phyloP scores from a whole-genome alignment of 495 filamentous ascomycete species.

The Bacidia gigantensis region DNA sequence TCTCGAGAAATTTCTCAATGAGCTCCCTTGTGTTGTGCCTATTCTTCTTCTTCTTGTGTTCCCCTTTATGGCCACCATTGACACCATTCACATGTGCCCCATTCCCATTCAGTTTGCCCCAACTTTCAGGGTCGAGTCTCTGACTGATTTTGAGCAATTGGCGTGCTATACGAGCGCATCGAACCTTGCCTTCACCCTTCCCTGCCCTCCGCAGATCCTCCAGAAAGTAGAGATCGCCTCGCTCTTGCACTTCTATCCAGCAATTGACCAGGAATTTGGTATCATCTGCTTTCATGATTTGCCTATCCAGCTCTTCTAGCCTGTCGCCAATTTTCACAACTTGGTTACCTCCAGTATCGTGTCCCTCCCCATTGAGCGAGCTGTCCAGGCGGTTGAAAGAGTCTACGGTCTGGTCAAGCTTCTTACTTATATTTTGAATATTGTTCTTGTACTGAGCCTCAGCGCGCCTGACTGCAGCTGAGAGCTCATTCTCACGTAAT shows the following conservation, averaged over 20 bases:
- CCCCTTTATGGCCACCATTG: constrained; percentile 30
- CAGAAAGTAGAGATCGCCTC: constrained; percentile 61
- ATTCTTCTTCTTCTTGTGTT: constrained; percentile 25
- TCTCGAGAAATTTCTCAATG: constrained; percentile 94
- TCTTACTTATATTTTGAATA: constrained; percentile 66
- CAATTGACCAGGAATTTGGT: constrained; percentile 90
- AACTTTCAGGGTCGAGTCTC: constrained; percentile 60
- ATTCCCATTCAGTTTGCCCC: constrained; percentile 42
- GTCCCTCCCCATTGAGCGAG: constrained; percentile 47
- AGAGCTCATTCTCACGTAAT: constrained; percentile 74
- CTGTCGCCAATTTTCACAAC: constrained; percentile 92
- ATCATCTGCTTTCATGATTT: constrained; percentile 78
- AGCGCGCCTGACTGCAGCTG: constrained; percentile 75
- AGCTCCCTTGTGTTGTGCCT: constrained; percentile 65
- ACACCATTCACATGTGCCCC: constrained; percentile 38
- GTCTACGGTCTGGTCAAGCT: constrained; percentile 80
- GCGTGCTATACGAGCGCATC: constrained; percentile 78
- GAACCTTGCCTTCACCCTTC: constrained; percentile 71
- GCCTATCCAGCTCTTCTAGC: constrained; percentile 86
- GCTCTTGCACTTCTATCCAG: constrained; percentile 84
- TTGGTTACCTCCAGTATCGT: constrained; percentile 59
- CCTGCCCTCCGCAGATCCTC: constrained; percentile 70
- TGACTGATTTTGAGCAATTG: constrained; percentile 82
- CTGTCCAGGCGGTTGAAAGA: constrained; percentile 81
- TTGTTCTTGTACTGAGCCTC: constrained; percentile 87